Conservation (phyloP, 192 early-diverging fungal genomes). For the Podila epicladia region DNA sequence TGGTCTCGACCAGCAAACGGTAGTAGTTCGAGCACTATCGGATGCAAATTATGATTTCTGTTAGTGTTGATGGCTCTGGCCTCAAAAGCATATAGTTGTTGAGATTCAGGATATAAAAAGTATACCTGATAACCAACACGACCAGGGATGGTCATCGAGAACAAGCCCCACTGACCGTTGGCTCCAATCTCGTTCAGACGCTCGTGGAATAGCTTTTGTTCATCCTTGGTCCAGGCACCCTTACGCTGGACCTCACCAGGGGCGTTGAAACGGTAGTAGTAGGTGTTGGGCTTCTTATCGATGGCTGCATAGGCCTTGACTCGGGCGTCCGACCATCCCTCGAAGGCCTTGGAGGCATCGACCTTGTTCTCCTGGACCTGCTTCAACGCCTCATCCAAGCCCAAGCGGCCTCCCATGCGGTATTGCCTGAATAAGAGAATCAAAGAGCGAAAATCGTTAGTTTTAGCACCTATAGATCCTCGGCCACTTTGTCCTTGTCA, state of each 20-base stretch:
- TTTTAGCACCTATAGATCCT: no score
- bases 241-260: slow-evolving; percentile 95
- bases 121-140: slow-evolving; percentile 94
- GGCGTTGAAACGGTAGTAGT: slow-evolving; percentile 98
- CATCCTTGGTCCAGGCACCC: slow-evolving; percentile 90
- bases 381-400: slow-evolving; percentile 89
- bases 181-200: slow-evolving; percentile 89
- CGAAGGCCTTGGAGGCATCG: slow-evolving; percentile 88
- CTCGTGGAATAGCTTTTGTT: slow-evolving; percentile 86
- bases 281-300: slow-evolving; percentile 95
- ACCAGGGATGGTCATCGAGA: slow-evolving; percentile 95
- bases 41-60: not conserved
- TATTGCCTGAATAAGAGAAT: slow-evolving; percentile 57
- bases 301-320: slow-evolving; percentile 94
- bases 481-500: not conserved
- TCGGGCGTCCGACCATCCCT: slow-evolving; percentile 96
- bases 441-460: no score
- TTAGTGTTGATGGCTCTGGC: not conserved
- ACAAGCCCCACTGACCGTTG: slow-evolving; percentile 97
- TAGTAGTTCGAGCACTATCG: slow-evolving; percentile 95
- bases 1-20: slow-evolving; percentile 86
- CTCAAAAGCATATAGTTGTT: not conserved
- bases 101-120: not conserved
- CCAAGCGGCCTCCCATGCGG: slow-evolving; percentile 78
- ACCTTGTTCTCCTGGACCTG: slow-evolving; percentile 84